Conservation (phyloP, 2,329 filamentous ascomycete species). For the Botrytis fabae region DNA sequence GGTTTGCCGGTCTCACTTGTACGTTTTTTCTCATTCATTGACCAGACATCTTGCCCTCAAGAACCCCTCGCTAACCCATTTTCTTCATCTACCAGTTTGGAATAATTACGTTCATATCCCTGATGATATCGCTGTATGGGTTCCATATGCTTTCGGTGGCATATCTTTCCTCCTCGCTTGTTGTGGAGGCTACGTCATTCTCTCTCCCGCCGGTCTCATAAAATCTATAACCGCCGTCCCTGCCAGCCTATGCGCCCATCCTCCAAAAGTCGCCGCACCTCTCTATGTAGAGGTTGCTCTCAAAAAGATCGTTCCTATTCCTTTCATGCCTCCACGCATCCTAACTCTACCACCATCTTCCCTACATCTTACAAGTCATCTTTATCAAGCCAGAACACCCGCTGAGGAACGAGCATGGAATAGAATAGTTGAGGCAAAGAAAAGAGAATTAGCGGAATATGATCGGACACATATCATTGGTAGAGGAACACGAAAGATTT, state of each 20-base stretch:
- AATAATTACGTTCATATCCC: conserved; percentile 51
- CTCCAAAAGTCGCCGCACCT: conserved; percentile 1
- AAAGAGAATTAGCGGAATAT: conserved; percentile 44
- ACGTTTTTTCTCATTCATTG: background rate
- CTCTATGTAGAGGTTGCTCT: conserved; percentile 54
- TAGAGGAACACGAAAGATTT: conserved; percentile 55
- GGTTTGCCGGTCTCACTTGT: conserved; percentile 53
- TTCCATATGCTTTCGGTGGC: conserved; percentile 56
- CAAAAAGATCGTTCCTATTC: conserved; percentile 38
- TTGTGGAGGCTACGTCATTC: conserved; percentile 60
- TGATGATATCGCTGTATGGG: conserved; percentile 55
- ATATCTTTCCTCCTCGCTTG: conserved; percentile 60
- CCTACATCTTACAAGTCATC: conserved; percentile 9
- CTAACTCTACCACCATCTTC: conserved; percentile 26
- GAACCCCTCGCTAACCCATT: background rate
- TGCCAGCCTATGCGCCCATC: conserved; percentile 23
- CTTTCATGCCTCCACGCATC: conserved; percentile 33
- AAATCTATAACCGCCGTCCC: conserved; percentile 42
- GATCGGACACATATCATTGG: conserved; percentile 58
- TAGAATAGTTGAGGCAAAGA: conserved; percentile 41
- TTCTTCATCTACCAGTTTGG: conserved; percentile 36
- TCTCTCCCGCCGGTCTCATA: conserved; percentile 59
- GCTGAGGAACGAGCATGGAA: conserved; percentile 31
- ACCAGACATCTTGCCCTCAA: background rate
- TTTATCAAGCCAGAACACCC: conserved; percentile 23